Percentiles rank a stretch among this genome's conserved stretches.
Evolutionary conservation across 805 yeast genomes (phyloP).

Genomic region (Cyberlindnera samutprakarnensis): DNA sequence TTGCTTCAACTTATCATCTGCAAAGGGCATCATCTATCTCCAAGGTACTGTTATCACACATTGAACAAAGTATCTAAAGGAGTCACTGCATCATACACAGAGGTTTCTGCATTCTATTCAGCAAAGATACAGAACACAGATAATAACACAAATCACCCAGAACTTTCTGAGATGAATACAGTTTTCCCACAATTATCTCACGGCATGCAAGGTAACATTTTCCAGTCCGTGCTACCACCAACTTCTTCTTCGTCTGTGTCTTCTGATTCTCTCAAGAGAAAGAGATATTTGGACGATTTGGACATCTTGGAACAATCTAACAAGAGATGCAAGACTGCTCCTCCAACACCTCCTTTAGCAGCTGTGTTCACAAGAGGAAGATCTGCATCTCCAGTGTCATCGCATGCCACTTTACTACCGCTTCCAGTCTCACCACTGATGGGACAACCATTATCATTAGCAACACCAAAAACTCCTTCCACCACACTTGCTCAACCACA

Average conservation of each 20-base stretch:
- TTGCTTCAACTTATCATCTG: no score
- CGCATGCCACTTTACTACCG: conserved; percentile 1
- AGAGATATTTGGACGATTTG: conserved; percentile 20
- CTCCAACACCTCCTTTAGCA: conserved; percentile 33
- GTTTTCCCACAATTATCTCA: conserved; percentile 6
- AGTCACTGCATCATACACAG: no score
- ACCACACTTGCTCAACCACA: no score
- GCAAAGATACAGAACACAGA: neutral
- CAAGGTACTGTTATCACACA: no score
- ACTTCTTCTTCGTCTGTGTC: neutral
- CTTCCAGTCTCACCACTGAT: conserved; percentile 7
- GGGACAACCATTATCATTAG: neutral
- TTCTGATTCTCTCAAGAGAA: conserved; percentile 10
- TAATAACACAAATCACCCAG: neutral
- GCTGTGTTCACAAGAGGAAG: conserved; percentile 9
- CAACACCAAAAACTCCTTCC: conserved; percentile 8
- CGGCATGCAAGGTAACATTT: no score
- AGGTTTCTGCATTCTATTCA: no score
- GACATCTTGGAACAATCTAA: conserved; percentile 6
- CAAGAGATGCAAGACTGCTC: conserved; percentile 39
- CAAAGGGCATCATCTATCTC: no score
- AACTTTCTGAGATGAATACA: conserved; percentile 5
- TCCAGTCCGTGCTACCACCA: no score
- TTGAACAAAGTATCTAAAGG: no score
- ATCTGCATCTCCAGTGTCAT: conserved; percentile 19